Evolutionary conservation across 2,329 filamentous ascomycete genomes (phyloP), one percentile per base, ranked within the genome.

Genomic region (Diaporthe sp.): DNA sequence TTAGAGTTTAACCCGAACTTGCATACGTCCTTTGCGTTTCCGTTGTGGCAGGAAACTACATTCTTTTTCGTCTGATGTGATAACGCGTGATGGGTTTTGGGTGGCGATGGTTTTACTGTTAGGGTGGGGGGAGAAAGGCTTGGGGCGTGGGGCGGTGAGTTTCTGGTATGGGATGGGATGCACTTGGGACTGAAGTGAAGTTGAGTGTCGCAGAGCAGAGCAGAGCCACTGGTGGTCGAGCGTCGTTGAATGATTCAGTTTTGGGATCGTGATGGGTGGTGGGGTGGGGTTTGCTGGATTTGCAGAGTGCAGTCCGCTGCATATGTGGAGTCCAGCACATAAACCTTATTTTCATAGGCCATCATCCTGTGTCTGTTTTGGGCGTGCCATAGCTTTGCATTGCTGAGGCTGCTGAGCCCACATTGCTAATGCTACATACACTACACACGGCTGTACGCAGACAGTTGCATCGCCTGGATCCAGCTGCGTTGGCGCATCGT

Each of bases 291-390:
- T 42, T 25, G 35, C 56, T 61, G 58, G 55, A n/a, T n/a, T 58
- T 37, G 22, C 55, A 59, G 32, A 39, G 42, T 30, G 37, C 37
- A 61, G 37, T 7, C 27, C 44, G 58, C 58, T 61, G 58, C 58
- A 61, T 22, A 44, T 66, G 63, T 66, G 63, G 63, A 66, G 63
- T 37, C 63, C 63, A 66, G 44, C 63, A n/a, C 63, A 53, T 66
- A 66, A 66, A 66, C 63, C 63, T 66, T 66, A 66, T 25, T 66
- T 37, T 50, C 22, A 2, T n/a, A 8, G 22, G 44, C 22, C 53
- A 32, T 56, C 30, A 22, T 56, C 35, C n/a, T n/a, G n/a, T n/a
- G 13, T 5, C 39, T 42, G 39, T 17, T 39, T 39, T 39, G 37
- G 37, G 37, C 37, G 37, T 39, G 37, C 37, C 12, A 39, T 39